These are phyloP conservation scores for Aspergillus funiculosus DNA, from an alignment of 495 filamentous ascomycete species.

Conservation along the genomic window DNA sequence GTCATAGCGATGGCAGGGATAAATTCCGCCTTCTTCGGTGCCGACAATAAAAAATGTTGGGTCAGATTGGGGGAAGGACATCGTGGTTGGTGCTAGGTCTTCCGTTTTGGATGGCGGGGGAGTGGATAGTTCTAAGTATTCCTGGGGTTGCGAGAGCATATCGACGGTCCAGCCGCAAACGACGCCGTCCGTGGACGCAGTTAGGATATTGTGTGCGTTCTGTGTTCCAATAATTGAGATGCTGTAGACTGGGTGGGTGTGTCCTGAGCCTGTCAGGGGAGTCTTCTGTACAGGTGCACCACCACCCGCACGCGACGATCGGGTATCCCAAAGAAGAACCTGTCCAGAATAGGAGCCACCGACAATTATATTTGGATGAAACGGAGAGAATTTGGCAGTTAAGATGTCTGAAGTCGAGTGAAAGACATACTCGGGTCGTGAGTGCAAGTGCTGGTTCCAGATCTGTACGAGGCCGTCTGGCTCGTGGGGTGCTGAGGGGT, in stretches of 20 bases:
- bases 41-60: conserved; percentile 97
- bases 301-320: conserved; percentile 57
- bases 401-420: conserved; percentile 95
- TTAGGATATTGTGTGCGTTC: conserved; percentile 97
- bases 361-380: conserved; percentile 92
- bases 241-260: conserved; percentile 94
- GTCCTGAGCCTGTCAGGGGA: conserved; percentile 80
- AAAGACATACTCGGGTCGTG: conserved; percentile 92
- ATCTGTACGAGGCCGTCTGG: conserved; percentile 92
- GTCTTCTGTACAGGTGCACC: conserved; percentile 91
- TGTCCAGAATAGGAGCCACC: conserved; percentile 94
- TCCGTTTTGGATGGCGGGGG: conserved; percentile 89
- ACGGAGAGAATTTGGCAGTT: conserved; percentile 92
- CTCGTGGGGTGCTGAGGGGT: conserved; percentile 89
- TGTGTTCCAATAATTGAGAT: conserved; percentile 95
- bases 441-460: conserved; percentile 93
- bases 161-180: conserved; percentile 96
- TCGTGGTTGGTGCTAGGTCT: conserved; percentile 90
- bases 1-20: conserved; percentile 94
- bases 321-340: conserved; percentile 97
- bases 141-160: conserved; percentile 93
- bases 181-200: conserved; percentile 90
- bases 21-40: conserved; percentile 92
- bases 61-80: conserved; percentile 92
- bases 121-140: conserved; percentile 76